phyloP scores from a whole-genome alignment of 2,329 filamentous ascomycete genomes.

The Colletotrichum euphorbiae region DNA sequence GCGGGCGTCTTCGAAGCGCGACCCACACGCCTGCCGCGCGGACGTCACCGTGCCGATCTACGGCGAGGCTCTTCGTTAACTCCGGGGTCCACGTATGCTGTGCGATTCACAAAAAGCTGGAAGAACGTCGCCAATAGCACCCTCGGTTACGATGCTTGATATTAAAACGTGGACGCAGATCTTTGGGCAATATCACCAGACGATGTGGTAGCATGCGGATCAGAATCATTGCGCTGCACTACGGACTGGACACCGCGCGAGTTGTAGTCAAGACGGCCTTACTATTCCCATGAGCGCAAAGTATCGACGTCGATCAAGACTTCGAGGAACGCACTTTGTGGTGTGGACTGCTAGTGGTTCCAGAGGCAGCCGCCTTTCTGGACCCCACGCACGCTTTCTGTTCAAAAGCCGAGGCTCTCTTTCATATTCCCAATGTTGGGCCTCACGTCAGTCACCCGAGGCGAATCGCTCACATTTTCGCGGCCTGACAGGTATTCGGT shows the following conservation, averaged over 20 bases:
- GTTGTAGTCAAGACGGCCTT: too few relatives aligned
- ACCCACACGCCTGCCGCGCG: conserved; percentile 13
- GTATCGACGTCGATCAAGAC: too few relatives aligned
- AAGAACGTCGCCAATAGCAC: neutral
- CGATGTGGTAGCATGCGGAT: too few relatives aligned
- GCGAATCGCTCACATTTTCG: neutral
- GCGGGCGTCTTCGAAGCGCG: conserved; percentile 13
- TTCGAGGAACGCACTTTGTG: too few relatives aligned
- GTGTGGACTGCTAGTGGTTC: neutral
- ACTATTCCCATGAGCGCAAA: too few relatives aligned
- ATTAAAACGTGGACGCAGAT: neutral
- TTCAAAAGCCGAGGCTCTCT: neutral
- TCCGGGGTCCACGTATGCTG: neutral
- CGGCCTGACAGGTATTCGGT: neutral
- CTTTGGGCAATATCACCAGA: neutral
- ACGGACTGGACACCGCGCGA: too few relatives aligned
- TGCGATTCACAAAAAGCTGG: neutral
- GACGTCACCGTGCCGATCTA: conserved; percentile 25
- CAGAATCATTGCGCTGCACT: too few relatives aligned
- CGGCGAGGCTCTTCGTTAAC: conserved; percentile 29
- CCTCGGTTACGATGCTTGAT: neutral
- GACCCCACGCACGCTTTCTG: neutral
- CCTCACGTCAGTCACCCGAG: neutral
- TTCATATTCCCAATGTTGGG: too few relatives aligned
- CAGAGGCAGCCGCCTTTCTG: neutral